Evolutionary conservation across 352 stramenopile genomes (phyloP).

Genomic region (Globisporangium heterothallicum): DNA sequence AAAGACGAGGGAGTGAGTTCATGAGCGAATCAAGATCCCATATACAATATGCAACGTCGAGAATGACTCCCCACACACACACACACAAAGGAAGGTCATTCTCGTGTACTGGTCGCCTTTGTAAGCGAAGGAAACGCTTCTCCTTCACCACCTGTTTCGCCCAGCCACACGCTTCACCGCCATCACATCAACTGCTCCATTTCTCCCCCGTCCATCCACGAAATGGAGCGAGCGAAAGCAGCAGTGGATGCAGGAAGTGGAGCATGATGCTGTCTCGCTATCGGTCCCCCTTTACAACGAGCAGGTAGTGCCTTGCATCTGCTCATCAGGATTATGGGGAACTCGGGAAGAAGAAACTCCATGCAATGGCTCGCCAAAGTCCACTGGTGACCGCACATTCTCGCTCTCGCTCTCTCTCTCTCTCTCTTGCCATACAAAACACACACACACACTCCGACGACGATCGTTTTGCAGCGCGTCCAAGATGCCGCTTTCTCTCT

Average conservation of each 20-base stretch:
- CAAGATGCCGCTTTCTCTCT: constrained; percentile 7
- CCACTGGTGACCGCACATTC: constrained; percentile 33
- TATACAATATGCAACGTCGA: background rate
- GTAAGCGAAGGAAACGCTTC: constrained; percentile 52
- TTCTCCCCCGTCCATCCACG: background rate
- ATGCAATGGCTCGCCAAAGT: constrained; percentile 64
- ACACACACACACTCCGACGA: background rate
- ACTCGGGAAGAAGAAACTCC: constrained; percentile 32
- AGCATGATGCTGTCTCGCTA: constrained; percentile 21
- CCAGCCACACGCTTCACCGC: constrained; percentile 8
- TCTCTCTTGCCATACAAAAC: background rate
- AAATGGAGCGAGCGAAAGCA: background rate
- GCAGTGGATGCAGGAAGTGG: background rate
- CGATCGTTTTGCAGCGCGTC: no score
- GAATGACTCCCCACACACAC: background rate
- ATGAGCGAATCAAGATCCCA: background rate
- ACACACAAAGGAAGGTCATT: background rate
- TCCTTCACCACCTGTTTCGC: constrained; percentile 49
- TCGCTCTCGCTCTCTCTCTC: background rate
- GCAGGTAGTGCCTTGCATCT: constrained; percentile 68
- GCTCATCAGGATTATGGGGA: constrained; percentile 79
- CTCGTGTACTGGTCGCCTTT: constrained; percentile 67
- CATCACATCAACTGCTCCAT: no score
- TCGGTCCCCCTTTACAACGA: constrained; percentile 79
- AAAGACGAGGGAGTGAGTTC: background rate